Conservation (phyloP, 1,284 basidiomycete genomes). For the Ganoderma lingzhi region DNA sequence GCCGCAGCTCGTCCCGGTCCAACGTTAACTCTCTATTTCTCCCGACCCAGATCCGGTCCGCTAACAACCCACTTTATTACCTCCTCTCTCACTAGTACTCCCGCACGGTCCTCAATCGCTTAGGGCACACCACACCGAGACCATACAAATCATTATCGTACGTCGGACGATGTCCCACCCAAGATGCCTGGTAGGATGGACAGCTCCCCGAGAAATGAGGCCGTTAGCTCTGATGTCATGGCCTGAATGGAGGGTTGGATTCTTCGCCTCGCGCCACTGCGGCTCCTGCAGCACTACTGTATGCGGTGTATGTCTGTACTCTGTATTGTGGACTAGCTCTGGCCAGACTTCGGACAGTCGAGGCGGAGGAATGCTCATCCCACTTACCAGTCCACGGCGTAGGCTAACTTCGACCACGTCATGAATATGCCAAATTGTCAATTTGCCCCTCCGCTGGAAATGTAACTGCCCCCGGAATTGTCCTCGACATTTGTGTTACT, state of each 20-base stretch:
- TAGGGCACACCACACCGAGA: background rate
- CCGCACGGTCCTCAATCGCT: background rate
- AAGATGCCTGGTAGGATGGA: background rate
- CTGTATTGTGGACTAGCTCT: background rate
- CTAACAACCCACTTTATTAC: background rate
- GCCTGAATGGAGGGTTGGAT: background rate
- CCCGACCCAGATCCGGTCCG: constrained; percentile 8
- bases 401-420: background rate
- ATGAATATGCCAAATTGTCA: background rate
- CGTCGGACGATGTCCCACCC: background rate
- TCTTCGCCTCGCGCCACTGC: background rate
- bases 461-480: background rate
- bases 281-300: background rate
- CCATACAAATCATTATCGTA: background rate
- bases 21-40: background rate
- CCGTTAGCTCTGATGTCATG: background rate
- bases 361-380: background rate
- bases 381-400: background rate
- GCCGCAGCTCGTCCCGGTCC: background rate
- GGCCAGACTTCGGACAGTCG: background rate
- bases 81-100: background rate
- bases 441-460: background rate
- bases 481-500: background rate
- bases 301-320: background rate
- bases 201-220: background rate